Evolutionary conservation across 495 filamentous ascomycete genomes (phyloP), one percentile per base, ranked within the genome.

Genomic region (Aspergillus heteromorphus): DNA sequence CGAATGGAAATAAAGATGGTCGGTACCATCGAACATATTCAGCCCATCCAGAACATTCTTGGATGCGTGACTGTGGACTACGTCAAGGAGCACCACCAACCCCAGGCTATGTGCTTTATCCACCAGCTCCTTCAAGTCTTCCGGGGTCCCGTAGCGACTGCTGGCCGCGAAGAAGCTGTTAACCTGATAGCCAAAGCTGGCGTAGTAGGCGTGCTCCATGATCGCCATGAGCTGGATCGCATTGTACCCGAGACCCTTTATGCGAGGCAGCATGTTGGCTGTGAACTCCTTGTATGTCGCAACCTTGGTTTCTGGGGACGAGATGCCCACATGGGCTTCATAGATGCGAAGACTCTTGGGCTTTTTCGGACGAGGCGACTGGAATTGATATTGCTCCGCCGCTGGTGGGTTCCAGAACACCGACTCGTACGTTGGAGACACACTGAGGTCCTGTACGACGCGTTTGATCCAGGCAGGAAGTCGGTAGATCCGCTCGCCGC

Each of bases 181-280:
- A 61, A 98, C 83, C 66, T 98, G 93, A 71, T 98, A 98, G 30
- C 93, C 93, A 63, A 98, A 98, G 61, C 92, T 97, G 58, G 93
- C 93, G 70, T 98, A 98, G 76, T 98, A 98, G 23, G 93, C 92
- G 73, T 98, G 93, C 68, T 98, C 93, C 90, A 97, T 97, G 61
- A 98, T 80, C 38, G 93, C 93, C 93, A 98, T 98, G 59, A 98
- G 78, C 70, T 98, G 93, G 61, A 98, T 97, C 38, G 92, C 87
- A 73, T 98, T 97, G 74, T 98, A 98, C 51, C 92, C 93, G 51
- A 97, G 78, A 61, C 82, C 76, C 63, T 91, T 85, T 73, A 98
- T 97, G 56, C 92, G 85, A 8, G 92, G 91, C 7, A 98, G 81
- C 81, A 93, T 87, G 69, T 87, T 88, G 61, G 83, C 79, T 14